phyloP scores from a whole-genome alignment of 1,139 yeast species.

The Nakaseomyces nivariensis region DNA sequence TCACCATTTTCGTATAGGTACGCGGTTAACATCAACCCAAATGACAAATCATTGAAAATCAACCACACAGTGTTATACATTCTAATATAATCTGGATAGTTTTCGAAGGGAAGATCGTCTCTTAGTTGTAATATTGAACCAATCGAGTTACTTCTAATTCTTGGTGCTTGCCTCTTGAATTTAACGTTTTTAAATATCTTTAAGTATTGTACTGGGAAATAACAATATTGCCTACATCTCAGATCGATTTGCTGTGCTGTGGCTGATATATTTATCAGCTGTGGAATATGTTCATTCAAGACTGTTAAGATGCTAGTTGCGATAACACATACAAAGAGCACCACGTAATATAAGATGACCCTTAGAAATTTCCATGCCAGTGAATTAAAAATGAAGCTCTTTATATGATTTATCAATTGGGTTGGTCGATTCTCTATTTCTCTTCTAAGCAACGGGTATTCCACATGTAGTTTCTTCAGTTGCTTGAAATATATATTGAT shows the following conservation, averaged over 20 bases:
- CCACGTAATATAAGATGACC: conserved; percentile 6
- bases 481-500: conserved; percentile 22
- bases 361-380: conserved; percentile 1
- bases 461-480: conserved; percentile 13
- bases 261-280: conserved; percentile 43
- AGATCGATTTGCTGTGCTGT: conserved; percentile 71
- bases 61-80: conserved; percentile 87
- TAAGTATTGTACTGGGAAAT: conserved; percentile 72
- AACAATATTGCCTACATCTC: conserved; percentile 65
- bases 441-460: conserved; percentile 10
- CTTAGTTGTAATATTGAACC: conserved; percentile 6
- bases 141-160: conserved; percentile 17
- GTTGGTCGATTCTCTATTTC: conserved; percentile 1
- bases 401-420: background rate
- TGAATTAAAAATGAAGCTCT: background rate
- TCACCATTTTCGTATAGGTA: conserved; percentile 39
- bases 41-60: conserved; percentile 65
- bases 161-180: conserved; percentile 30
- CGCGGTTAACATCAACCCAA: conserved; percentile 57
- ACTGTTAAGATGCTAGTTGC: conserved; percentile 32
- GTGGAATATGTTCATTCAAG: conserved; percentile 31
- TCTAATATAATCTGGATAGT: conserved; percentile 68
- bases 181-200: conserved; percentile 35
- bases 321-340: conserved; percentile 21
- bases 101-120: conserved; percentile 23